Conservation (phyloP, 1,139 yeast species). For the Blastobotrys buckinghamii region DNA sequence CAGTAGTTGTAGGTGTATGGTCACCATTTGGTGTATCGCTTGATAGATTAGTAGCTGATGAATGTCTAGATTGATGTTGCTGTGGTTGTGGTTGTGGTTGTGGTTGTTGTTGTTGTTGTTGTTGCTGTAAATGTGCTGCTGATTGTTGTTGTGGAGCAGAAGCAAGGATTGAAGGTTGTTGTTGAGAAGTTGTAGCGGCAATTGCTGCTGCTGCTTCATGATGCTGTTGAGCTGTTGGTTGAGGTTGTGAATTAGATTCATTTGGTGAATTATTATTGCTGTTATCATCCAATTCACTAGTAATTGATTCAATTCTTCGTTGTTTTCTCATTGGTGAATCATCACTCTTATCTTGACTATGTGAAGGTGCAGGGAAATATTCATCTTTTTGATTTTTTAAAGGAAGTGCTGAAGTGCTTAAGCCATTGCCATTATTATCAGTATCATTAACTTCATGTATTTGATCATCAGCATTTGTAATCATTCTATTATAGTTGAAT, state of each 20-base stretch:
- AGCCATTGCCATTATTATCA: background rate
- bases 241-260: too few species aligned
- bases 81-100: background rate
- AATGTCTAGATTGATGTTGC: background rate
- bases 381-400: background rate
- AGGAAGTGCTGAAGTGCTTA: background rate
- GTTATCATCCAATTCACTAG: background rate
- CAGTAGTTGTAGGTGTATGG: too few species aligned
- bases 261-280: background rate
- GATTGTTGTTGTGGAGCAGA: too few species aligned
- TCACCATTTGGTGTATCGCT: background rate
- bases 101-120: background rate
- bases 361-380: background rate
- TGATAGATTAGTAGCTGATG: background rate
- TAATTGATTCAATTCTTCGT: constrained; percentile 2
- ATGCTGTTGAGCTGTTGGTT: background rate
- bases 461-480: constrained; percentile 3
- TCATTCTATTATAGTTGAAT: constrained; percentile 1
- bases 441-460: constrained; percentile 2
- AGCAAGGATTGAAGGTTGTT: too few species aligned
- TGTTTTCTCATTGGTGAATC: constrained; percentile 5
- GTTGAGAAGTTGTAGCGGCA: background rate
- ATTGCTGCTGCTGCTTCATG: background rate
- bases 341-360: background rate
- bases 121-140: background rate